Percentiles rank a stretch among this genome's conserved stretches.
phyloP scores from a whole-genome alignment of 106 monocot genomes.

The Dendrobium chrysotoxum region DNA sequence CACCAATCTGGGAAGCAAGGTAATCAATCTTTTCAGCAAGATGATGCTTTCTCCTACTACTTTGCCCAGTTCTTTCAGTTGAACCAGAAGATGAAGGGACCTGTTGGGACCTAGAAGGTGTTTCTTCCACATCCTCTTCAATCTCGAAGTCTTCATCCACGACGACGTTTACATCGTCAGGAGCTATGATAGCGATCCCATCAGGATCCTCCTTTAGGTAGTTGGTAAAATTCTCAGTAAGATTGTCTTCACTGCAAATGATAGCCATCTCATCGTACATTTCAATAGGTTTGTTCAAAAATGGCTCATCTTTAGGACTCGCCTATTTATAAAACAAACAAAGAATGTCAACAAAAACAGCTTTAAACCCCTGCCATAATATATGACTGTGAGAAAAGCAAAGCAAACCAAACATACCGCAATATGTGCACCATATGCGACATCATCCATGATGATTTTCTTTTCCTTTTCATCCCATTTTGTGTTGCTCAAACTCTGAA shows the following conservation, averaged over 20 bases:
- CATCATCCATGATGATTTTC: constrained; percentile 23
- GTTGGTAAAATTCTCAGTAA: background rate
- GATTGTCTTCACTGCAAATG: constrained; percentile 14
- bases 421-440: constrained; percentile 13
- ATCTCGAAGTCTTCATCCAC: constrained; percentile 16
- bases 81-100: constrained; percentile 19
- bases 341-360: no score
- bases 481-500: constrained; percentile 10
- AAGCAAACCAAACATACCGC: constrained; percentile 6
- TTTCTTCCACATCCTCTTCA: constrained; percentile 12
- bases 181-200: background rate
- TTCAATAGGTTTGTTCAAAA: constrained; percentile 24
- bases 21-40: constrained; percentile 11
- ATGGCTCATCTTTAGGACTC: constrained; percentile 29
- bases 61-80: constrained; percentile 10
- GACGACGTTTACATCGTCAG: constrained; percentile 15
- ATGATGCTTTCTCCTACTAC: constrained; percentile 8
- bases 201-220: constrained; percentile 6
- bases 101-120: constrained; percentile 13
- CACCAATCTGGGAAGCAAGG: constrained; percentile 21
- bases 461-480: constrained; percentile 18
- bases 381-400: no score
- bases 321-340: constrained; percentile 3
- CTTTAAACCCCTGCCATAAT: no score
- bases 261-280: constrained; percentile 27